Base-by-base conservation (phyloP, 2,329 filamentous ascomycete species). In the Fusarium sp. region DNA sequence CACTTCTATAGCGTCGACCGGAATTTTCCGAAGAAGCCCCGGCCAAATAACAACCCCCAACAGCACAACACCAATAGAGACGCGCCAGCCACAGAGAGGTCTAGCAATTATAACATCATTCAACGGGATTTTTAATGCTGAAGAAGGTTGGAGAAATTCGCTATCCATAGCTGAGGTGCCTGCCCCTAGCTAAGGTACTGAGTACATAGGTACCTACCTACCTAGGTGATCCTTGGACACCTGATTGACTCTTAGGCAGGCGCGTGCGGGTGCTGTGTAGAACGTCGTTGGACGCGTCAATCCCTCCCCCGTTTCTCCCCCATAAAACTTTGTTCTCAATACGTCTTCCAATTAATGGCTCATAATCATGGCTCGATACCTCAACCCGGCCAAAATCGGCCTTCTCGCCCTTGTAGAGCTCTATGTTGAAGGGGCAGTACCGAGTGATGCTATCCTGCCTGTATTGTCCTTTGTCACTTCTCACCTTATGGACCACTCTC, bases 381-480 rank as follows among this genome's bases (percentile, higher is more conserved):
- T 98, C 47, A 97, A 93, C n/a, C 93, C 95, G 15, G 91, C 93
- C 72, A 97, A 96, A 78, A 88, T 98, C 72, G 91, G 92, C 76
- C 86, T 98, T 25, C 86, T 98, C 58, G 88, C 90, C 58, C 87
- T 99, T 56, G 87, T 96, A 55, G 89, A 94, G 74, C 85, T 98
- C 57, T 98, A 99, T 80, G 88, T 89, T 40, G 90, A 92, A 70
- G 90, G 89, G 24, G 83, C 86, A 4, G 86, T 94, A 18, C 91
- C 92, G 4, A 89, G 87, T 65, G 85, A 87, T 52, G 90, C 91
- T n/a, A 90, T 91, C 25, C 87, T 95, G 45, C 87, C 92, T 16
- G 85, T 97, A 32, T 86, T 97, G 22, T 92, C 92, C 44, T 96
- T 97, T 81, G 85, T 97, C 67, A 87, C 93, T 58, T 89, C 89